These are phyloP conservation scores for Citrullus amarus DNA, from an alignment of 306 rosid genomes.

Conservation along the genomic window DNA sequence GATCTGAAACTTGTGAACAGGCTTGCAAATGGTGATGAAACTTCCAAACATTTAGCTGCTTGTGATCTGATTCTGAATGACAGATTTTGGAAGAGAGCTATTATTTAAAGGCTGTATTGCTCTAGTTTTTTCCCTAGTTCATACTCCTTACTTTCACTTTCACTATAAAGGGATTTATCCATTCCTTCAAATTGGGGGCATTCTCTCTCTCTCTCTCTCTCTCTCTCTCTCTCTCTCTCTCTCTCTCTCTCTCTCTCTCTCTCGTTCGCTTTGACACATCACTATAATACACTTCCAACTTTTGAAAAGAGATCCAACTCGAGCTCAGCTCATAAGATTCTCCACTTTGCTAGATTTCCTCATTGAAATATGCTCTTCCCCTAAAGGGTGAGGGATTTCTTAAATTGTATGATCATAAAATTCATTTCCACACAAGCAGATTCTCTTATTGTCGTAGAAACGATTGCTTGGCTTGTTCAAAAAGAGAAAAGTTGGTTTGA, in stretches of 20 bases:
- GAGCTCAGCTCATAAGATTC: not conserved
- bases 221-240: not conserved
- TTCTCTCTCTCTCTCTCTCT: slow-evolving; percentile 3
- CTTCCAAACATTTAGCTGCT: not conserved
- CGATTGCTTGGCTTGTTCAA: slow-evolving; percentile 6
- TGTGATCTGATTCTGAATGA: not conserved
- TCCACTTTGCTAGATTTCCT: not conserved
- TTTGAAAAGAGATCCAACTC: not conserved
- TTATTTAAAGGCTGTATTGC: slow-evolving; percentile 7
- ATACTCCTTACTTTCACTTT: slow-evolving; percentile 26
- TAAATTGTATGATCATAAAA: not conserved
- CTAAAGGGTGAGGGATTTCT: not conserved
- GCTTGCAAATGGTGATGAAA: not conserved
- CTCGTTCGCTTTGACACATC: not conserved
- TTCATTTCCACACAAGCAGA: not conserved
- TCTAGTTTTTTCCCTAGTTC: slow-evolving; percentile 28
- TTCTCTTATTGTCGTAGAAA: not conserved
- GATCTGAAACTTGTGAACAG: slow-evolving; percentile 32
- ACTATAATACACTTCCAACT: not conserved
- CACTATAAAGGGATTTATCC: slow-evolving; percentile 50
- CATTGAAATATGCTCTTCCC: not conserved
- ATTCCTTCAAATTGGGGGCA: slow-evolving; percentile 51
- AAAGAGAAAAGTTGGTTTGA: not conserved
- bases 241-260: slow-evolving; percentile 4
- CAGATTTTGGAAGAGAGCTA: slow-evolving; percentile 15